A percentile compares a stretch with the other conserved stretches of the same genome.
Conservation (phyloP, 2,329 filamentous ascomycete species). For the Aspergillus niger region DNA sequence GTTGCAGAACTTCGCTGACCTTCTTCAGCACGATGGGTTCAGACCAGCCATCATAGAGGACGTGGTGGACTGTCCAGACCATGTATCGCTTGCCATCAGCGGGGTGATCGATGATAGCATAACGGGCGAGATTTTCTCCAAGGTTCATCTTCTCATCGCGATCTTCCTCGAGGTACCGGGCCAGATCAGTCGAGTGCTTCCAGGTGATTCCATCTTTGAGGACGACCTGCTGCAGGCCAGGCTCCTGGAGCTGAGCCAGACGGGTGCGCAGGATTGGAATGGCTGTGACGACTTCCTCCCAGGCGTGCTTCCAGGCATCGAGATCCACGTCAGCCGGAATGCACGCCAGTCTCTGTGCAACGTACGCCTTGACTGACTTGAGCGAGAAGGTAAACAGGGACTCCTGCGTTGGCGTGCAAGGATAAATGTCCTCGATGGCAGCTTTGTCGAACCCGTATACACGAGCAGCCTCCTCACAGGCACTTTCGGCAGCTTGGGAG, state of each 20-base stretch:
- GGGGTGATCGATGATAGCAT: conserved; percentile 33
- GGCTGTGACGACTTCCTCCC: conserved; percentile 44
- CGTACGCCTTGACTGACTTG: conserved; percentile 47
- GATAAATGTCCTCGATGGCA: conserved; percentile 44
- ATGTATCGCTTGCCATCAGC: conserved; percentile 39
- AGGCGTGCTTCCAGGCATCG: conserved; percentile 46
- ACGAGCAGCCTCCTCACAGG: conserved; percentile 40
- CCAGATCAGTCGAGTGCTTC: conserved; percentile 29
- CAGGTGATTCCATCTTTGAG: conserved; percentile 36
- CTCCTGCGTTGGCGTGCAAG: conserved; percentile 45
- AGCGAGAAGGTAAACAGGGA: conserved; percentile 50
- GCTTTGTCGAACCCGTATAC: conserved; percentile 33
- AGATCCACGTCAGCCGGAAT: conserved; percentile 41
- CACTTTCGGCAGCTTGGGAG: conserved; percentile 38
- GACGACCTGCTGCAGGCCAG: conserved; percentile 40
- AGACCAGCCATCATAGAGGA: conserved; percentile 55
- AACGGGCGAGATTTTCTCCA: conserved; percentile 39
- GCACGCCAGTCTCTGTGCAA: conserved; percentile 46
- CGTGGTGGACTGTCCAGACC: conserved; percentile 55
- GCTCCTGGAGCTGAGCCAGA: conserved; percentile 39
- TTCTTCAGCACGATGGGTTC: conserved; percentile 41
- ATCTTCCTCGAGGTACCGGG: conserved; percentile 30
- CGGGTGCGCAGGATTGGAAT: conserved; percentile 52
- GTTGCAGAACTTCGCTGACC: conserved; percentile 31
- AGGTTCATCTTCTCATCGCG: conserved; percentile 35